Conservation (phyloP, 352 stramenopile genomes). For the Poterioochromonas sp. region DNA sequence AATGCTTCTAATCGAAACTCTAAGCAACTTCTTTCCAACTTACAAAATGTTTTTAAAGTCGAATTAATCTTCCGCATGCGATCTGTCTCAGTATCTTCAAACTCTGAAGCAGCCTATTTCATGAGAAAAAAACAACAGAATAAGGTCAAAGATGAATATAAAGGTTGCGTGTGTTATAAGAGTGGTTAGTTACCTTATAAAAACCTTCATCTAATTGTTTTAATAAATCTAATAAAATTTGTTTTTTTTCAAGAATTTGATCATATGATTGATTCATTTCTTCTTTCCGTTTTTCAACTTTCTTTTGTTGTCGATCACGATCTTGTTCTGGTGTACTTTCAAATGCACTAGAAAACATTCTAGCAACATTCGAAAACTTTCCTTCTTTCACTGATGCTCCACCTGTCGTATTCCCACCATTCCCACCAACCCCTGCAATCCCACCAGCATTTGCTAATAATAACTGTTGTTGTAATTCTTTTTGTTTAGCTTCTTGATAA, state of each 20-base stretch:
- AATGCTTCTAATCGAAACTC: background rate
- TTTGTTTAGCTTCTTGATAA: background rate
- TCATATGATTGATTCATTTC: background rate
- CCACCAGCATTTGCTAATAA: background rate
- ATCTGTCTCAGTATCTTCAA: slow-evolving; percentile 4
- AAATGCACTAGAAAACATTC: slow-evolving; percentile 25
- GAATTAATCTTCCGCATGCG: background rate
- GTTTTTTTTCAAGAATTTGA: background rate
- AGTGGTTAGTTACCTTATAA: background rate
- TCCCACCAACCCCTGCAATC: no score
- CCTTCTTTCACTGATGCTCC: background rate
- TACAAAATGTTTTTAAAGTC: slow-evolving; percentile 14
- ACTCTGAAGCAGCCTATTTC: background rate
- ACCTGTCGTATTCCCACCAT: no score
- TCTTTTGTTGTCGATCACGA: slow-evolving; percentile 1
- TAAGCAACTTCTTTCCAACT: background rate
- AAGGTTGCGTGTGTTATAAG: background rate
- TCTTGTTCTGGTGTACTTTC: slow-evolving; percentile 21
- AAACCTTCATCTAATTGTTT: background rate
- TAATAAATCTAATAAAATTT: background rate
- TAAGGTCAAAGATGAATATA: background rate
- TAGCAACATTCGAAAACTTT: background rate
- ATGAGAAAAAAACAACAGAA: background rate
- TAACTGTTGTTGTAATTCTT: no score
- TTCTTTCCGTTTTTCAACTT: background rate